Base-by-base conservation (phyloP, 2,329 filamentous ascomycete genomes). In the Dryadomyces quercivorus region DNA sequence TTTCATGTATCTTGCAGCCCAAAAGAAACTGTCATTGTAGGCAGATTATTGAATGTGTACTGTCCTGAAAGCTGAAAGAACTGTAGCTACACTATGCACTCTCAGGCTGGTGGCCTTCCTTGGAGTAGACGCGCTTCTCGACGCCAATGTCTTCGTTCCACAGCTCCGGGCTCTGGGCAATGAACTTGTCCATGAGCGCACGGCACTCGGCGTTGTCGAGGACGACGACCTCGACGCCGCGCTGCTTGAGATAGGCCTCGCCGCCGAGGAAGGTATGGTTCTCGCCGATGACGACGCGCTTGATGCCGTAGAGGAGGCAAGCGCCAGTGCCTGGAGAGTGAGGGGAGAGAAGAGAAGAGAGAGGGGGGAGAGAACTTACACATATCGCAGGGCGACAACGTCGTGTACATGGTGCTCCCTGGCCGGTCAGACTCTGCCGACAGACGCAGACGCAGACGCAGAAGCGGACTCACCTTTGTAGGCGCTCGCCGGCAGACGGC, bases 351-450 rank as follows among this genome's bases (percentile, higher is more conserved):
- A 4, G n/a, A 7, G 5, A 6, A n/a, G 20, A 48, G 22, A 42
- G 40, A 18, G 3, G n/a, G 12, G 13, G 43, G 36, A 22, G 2
- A 31, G n/a, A 21, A 60, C 67, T 61, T 60, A 66, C 84, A 91
- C 86, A 90, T 90, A 64, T 88, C 84, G 66, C 86, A 91, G 0
- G 86, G 86, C 2, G 84, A 87, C 7, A 91, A 72, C 0, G 86
- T 89, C 2, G 86, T 91, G 69, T 87, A 91, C 84, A 91, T 89
- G n/a, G 85, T 90, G 40, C 83, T 78, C 34, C 82, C 82, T 57
- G 38, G 8, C 20, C 3, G 2, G 51, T 31, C 10, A 48, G 44
- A n/a, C n/a, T n/a, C n/a, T n/a, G n/a, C n/a, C n/a, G n/a, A n/a
- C n/a, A n/a, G n/a, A n/a, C n/a, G n/a, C n/a, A n/a, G n/a, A n/a